A percentile compares a stretch with the other conserved stretches of the same genome.
These are phyloP conservation scores for Talaromyces sp. DNA, from an alignment of 2,329 filamentous ascomycete genomes.

Conservation along the genomic window DNA sequence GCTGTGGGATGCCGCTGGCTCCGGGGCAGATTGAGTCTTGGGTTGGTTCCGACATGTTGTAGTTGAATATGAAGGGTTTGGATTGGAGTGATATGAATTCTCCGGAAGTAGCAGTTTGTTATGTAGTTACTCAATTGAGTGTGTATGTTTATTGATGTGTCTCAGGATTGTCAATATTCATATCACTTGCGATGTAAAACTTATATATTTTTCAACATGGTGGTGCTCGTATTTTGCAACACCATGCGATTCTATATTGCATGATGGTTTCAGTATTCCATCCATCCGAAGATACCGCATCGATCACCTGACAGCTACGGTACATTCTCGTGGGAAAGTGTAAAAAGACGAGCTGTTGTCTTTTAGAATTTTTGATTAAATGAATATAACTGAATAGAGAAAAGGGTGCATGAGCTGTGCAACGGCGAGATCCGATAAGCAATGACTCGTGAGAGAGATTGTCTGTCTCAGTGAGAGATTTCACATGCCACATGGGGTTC, in stretches of 20 bases:
- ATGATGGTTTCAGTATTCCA: neutral
- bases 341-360: no score
- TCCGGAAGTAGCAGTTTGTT: no score
- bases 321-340: no score
- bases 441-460: no score
- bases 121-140: neutral
- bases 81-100: neutral
- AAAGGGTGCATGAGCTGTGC: neutral
- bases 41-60: neutral
- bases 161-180: no score
- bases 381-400: no score
- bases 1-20: conserved; percentile 6
- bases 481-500: no score
- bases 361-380: no score
- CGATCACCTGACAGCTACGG: neutral
- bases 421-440: conserved; percentile 5
- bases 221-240: neutral
- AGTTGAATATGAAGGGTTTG: neutral
- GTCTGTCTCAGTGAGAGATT: no score
- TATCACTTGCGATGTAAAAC: no score
- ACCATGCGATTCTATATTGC: neutral
- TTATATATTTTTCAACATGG: no score
- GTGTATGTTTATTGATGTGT: neutral
- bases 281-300: conserved; percentile 2
- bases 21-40: neutral